Percentiles rank a stretch among this genome's conserved stretches.
phyloP scores from a whole-genome alignment of 2,329 filamentous ascomycete genomes.

The Lasiodiplodia gonubiensis region DNA sequence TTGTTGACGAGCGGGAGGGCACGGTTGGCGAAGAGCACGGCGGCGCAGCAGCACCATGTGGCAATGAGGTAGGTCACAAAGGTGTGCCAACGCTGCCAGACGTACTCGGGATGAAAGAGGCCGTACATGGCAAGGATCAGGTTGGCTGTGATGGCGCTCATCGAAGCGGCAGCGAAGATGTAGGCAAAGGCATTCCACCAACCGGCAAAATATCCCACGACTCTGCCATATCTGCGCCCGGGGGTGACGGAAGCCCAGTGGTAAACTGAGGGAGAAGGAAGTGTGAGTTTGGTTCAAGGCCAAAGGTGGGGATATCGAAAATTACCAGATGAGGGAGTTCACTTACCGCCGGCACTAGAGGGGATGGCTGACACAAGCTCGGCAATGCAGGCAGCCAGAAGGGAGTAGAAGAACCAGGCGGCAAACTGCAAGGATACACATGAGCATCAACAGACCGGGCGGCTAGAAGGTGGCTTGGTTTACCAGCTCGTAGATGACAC shows the following conservation, averaged over 20 bases:
- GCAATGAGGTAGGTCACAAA: conserved; percentile 57
- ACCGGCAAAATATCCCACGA: conserved; percentile 57
- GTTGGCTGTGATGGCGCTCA: conserved; percentile 53
- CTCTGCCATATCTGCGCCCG: conserved; percentile 53
- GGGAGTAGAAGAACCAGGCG: conserved; percentile 57
- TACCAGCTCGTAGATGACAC: conserved; percentile 53
- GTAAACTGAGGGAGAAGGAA: conserved; percentile 47
- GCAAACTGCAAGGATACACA: conserved; percentile 43
- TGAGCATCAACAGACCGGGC: conserved; percentile 2
- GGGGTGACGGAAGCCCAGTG: conserved; percentile 60
- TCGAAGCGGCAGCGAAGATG: conserved; percentile 53
- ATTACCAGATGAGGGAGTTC: conserved; percentile 1
- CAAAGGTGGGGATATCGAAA: conserved; percentile 5
- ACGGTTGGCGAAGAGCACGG: conserved; percentile 62
- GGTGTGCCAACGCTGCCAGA: conserved; percentile 57
- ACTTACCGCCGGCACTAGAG: conserved; percentile 43
- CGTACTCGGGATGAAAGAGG: conserved; percentile 54
- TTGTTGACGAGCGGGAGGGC: conserved; percentile 60
- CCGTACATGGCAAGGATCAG: conserved; percentile 56
- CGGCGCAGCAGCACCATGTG: conserved; percentile 53
- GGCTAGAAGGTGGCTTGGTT: background rate
- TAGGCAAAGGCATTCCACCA: conserved; percentile 61
- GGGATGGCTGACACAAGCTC: conserved; percentile 56
- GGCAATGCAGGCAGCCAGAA: conserved; percentile 58
- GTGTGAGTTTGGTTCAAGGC: background rate